Conservation (phyloP, 495 filamentous ascomycete species). For the Penicillium longicatenatum region DNA sequence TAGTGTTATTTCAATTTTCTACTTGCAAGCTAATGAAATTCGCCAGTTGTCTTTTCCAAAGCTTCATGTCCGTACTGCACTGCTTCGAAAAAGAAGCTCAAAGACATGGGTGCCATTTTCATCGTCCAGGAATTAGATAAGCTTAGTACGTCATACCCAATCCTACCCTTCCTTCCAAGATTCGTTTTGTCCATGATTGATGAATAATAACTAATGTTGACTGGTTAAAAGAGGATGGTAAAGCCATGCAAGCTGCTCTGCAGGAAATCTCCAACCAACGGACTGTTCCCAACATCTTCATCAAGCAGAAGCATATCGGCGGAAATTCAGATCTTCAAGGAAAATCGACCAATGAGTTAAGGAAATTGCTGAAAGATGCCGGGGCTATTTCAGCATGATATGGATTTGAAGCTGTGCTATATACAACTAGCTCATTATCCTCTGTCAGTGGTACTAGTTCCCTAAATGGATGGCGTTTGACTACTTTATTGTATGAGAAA, state of each 20-base stretch:
- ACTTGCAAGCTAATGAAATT: background rate
- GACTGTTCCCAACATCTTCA: slow-evolving; percentile 84
- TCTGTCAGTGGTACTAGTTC: too few species aligned
- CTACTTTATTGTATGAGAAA: too few species aligned
- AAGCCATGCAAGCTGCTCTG: slow-evolving; percentile 72
- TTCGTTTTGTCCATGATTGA: background rate
- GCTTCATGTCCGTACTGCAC: slow-evolving; percentile 83
- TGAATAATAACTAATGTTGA: slow-evolving; percentile 1
- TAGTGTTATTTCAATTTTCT: background rate
- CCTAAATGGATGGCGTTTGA: too few species aligned
- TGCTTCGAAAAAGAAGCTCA: slow-evolving; percentile 68
- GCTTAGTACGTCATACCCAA: slow-evolving; percentile 55
- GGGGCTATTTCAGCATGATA: background rate
- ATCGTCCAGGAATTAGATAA: slow-evolving; percentile 76
- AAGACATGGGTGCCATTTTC: slow-evolving; percentile 65
- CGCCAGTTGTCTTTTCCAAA: slow-evolving; percentile 82
- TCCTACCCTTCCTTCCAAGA: background rate
- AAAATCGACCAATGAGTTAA: background rate
- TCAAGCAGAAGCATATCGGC: slow-evolving; percentile 76
- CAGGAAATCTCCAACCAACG: slow-evolving; percentile 67
- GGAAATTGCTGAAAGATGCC: background rate
- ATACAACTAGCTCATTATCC: too few species aligned
- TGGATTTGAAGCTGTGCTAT: too few species aligned
- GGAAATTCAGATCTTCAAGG: slow-evolving; percentile 81
- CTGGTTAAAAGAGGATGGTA: slow-evolving; percentile 59